These are phyloP conservation scores for Vanrija pseudolonga DNA, from an alignment of 1,284 basidiomycete genomes.

Conservation along the genomic window DNA sequence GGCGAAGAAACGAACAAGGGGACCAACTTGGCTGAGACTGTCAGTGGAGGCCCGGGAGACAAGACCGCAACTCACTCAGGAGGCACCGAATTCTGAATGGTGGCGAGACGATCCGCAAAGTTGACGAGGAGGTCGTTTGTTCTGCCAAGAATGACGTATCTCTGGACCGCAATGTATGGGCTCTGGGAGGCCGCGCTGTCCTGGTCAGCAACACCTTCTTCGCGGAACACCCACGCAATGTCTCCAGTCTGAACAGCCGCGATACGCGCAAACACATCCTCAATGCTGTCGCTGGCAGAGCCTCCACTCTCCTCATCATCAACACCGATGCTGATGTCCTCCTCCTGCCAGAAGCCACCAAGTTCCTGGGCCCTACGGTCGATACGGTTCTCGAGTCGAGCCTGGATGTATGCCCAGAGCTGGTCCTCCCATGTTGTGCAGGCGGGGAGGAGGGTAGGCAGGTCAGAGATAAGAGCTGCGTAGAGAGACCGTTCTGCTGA, in stretches of 20 bases:
- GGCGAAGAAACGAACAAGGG: slow-evolving; percentile 77
- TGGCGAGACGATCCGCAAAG: slow-evolving; percentile 62
- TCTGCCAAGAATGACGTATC: slow-evolving; percentile 75
- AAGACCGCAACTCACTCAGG: slow-evolving; percentile 58
- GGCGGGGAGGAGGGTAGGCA: slow-evolving; percentile 66
- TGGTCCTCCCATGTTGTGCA: slow-evolving; percentile 92
- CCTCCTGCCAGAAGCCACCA: slow-evolving; percentile 48
- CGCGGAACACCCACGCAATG: slow-evolving; percentile 33
- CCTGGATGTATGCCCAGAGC: slow-evolving; percentile 84
- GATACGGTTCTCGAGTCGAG: slow-evolving; percentile 66
- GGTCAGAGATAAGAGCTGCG: slow-evolving; percentile 81
- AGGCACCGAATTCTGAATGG: slow-evolving; percentile 47
- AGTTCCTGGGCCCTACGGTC: slow-evolving; percentile 44
- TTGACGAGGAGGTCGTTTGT: slow-evolving; percentile 66
- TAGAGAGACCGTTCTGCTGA: slow-evolving; percentile 78
- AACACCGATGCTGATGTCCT: slow-evolving; percentile 24
- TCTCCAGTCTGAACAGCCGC: slow-evolving; percentile 29
- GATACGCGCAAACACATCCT: slow-evolving; percentile 46
- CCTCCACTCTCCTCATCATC: slow-evolving; percentile 40
- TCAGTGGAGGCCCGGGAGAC: neutral
- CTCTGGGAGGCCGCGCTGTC: slow-evolving; percentile 60
- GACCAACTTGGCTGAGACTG: slow-evolving; percentile 29
- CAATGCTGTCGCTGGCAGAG: slow-evolving; percentile 14
- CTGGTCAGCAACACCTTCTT: neutral
- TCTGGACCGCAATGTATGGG: slow-evolving; percentile 65